Evolutionary conservation across 2,329 filamentous ascomycete species (phyloP), one percentile per base, ranked within the genome.

Genomic region (Pestalotiopsis sp.): DNA sequence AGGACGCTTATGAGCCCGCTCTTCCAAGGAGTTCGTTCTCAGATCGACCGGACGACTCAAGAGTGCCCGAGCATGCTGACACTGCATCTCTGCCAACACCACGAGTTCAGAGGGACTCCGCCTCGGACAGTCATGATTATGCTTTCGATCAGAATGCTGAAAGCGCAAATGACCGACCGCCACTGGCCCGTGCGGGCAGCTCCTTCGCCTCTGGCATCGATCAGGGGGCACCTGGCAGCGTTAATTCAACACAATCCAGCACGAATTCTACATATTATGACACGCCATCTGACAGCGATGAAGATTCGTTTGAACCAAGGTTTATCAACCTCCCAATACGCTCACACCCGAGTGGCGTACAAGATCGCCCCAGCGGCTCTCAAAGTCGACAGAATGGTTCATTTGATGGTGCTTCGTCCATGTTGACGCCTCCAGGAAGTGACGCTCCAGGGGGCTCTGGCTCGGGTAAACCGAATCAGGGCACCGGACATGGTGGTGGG

Each of bases 391-490:
- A 39, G 25, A 39, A 39, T 36, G 59, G 59, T n/a, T 36, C 59
- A 31, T 62, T 62, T 39, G 59, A 62, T 36, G 59, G 59, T 31
- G 59, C 59, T 17, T 62, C 59, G 13, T 62, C 59, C 11, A 62
- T 62, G 38, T 31, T 31, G 11, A 62, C 59, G 17, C 59, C 59
- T 11, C 59, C 59, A 39, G 14, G 27, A 36, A 52, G 11, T n/a
- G 59, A 62, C 27, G 14, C 27, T 11, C 59, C 59, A 36, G 25
- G 27, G 11, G 59, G 3, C 20, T 9, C 59, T n/a, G 59, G 59
- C 36, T 39, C 27, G 20, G 11, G n/a, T 12, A 62, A 62, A 39
- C 27, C 59, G 17, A 62, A 17, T 25, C n/a, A 20, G 5, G 31
- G 59, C 12, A 13, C 17, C 14, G 59, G 59, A n/a, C 27, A 39